Conservation (phyloP, 2,329 filamentous ascomycete genomes). For the Fusarium proliferatum region DNA sequence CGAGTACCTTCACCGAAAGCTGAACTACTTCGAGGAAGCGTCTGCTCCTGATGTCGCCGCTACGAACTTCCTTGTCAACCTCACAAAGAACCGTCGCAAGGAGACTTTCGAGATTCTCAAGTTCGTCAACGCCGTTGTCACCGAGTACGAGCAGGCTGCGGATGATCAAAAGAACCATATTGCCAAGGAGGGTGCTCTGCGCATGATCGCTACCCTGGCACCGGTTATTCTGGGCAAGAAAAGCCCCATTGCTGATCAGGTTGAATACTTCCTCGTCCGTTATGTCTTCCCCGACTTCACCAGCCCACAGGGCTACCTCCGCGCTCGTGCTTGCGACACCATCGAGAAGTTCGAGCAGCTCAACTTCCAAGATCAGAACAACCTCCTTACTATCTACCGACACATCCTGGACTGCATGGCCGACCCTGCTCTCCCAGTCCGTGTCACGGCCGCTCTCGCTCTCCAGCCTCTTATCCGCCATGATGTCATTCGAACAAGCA, state of each 20-base stretch:
- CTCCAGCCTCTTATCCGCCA: slow-evolving; percentile 96
- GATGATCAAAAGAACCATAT: slow-evolving; percentile 93
- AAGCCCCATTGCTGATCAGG: slow-evolving; percentile 96
- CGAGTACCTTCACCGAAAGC: slow-evolving; percentile 95
- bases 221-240: slow-evolving; percentile 97
- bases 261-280: slow-evolving; percentile 97
- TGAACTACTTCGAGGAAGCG: slow-evolving; percentile 98
- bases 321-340: slow-evolving; percentile 94
- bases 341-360: slow-evolving; percentile 98
- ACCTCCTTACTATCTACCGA: slow-evolving; percentile 94
- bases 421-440: slow-evolving; percentile 89
- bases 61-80: slow-evolving; percentile 93
- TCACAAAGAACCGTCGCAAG: slow-evolving; percentile 94
- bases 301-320: slow-evolving; percentile 89
- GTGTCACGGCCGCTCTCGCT: slow-evolving; percentile 92
- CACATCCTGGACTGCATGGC: slow-evolving; percentile 98
- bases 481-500: slow-evolving; percentile 90
- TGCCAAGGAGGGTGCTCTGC: slow-evolving; percentile 94
- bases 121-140: slow-evolving; percentile 95
- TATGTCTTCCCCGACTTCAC: slow-evolving; percentile 99
- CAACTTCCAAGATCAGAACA: slow-evolving; percentile 96
- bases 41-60: slow-evolving; percentile 95
- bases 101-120: slow-evolving; percentile 94
- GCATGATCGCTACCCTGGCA: slow-evolving; percentile 96
- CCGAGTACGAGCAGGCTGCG: slow-evolving; percentile 85